Conservation (phyloP, 208 protist genomes). For the Wallacemonas sp. region DNA sequence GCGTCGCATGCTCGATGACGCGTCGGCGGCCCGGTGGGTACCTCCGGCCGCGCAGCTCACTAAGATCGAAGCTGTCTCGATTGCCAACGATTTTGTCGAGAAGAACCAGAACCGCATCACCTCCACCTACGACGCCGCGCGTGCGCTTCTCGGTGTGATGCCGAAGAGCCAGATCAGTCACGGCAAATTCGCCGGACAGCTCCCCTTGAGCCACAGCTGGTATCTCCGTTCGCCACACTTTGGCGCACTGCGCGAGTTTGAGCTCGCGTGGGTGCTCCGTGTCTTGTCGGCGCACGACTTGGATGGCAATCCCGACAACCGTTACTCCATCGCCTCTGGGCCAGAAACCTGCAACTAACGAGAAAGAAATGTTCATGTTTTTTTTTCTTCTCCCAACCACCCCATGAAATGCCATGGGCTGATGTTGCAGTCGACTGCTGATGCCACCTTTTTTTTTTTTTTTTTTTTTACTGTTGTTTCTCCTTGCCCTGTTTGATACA, state of each 20-base stretch:
- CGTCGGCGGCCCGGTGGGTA: conserved; percentile 30
- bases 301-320: conserved; percentile 17
- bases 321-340: too few relatives aligned
- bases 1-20: conserved; percentile 27
- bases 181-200: conserved; percentile 75
- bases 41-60: conserved; percentile 44
- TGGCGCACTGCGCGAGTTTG: conserved; percentile 80
- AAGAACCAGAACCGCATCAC: conserved; percentile 69
- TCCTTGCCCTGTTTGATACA: too few relatives aligned
- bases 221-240: conserved; percentile 84
- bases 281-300: conserved; percentile 49
- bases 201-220: conserved; percentile 79
- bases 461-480: not conserved
- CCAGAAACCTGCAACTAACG: too few relatives aligned
- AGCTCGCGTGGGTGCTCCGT: conserved; percentile 73
- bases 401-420: too few relatives aligned
- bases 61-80: conserved; percentile 58
- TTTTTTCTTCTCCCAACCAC: not conserved
- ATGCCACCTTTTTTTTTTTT: too few relatives aligned
- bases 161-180: conserved; percentile 70
- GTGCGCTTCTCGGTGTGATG: conserved; percentile 66
- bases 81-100: conserved; percentile 86
- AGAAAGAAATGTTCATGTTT: too few relatives aligned
- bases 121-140: conserved; percentile 66
- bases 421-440: too few relatives aligned